phyloP scores from a whole-genome alignment of 345 rosid genomes.

The Raphanus raphanistrum region DNA sequence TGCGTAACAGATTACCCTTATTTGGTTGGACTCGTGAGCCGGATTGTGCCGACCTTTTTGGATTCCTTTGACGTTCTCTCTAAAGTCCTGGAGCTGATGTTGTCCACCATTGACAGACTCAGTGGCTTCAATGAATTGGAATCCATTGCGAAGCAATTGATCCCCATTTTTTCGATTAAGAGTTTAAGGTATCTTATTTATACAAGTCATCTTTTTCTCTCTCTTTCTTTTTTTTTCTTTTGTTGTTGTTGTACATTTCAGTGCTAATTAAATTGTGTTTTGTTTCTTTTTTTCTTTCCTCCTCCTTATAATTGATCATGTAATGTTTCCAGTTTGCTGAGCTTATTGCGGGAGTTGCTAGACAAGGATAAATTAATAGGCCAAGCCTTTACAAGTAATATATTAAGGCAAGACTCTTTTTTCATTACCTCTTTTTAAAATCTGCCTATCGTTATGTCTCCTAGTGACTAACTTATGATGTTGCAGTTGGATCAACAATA shows the following conservation, averaged over 20 bases:
- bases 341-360: conserved; percentile 58
- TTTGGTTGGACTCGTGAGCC: conserved; percentile 46
- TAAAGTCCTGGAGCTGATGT: conserved; percentile 58
- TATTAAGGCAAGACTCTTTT: conserved; percentile 59
- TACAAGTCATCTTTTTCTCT: too few relatives aligned
- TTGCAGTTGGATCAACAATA: conserved; percentile 62
- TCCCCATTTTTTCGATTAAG: conserved; percentile 53
- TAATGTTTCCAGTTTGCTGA: conserved; percentile 51
- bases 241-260: background rate
- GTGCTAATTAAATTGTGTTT: background rate
- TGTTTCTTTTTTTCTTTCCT: background rate
- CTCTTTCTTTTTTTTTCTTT: background rate
- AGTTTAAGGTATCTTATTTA: conserved; percentile 50
- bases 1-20: conserved; percentile 55
- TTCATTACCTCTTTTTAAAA: background rate
- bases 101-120: conserved; percentile 52
- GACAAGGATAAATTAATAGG: conserved; percentile 45
- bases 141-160: conserved; percentile 54
- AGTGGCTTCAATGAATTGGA: conserved; percentile 35
- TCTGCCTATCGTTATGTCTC: background rate
- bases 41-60: conserved; percentile 43
- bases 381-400: conserved; percentile 45
- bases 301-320: conserved; percentile 5
- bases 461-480: conserved; percentile 27
- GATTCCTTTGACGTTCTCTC: conserved; percentile 48